Conservation (phyloP, 305 asterid genomes). For the Fraxinus velutina region DNA sequence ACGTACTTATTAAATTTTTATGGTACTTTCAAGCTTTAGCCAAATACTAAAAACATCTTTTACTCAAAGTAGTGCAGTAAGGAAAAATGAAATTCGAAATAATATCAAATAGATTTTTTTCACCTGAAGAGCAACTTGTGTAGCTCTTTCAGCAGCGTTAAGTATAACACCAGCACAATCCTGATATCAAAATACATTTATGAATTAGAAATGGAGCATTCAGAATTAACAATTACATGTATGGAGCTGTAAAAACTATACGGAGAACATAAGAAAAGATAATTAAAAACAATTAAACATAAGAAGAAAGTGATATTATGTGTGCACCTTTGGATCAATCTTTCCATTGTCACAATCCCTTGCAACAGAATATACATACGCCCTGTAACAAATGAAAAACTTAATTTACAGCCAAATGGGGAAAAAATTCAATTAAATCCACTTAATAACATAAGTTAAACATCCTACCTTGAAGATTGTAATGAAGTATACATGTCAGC, state of each 20-base stretch:
- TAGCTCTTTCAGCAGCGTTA: conserved; percentile 87
- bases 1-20: not conserved
- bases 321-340: conserved; percentile 61
- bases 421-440: not conserved
- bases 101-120: not conserved
- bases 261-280: not conserved
- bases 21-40: not conserved
- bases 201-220: not conserved
- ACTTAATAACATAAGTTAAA: conserved; percentile 1
- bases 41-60: not conserved
- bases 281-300: not conserved
- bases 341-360: conserved; percentile 81
- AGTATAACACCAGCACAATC: conserved; percentile 98
- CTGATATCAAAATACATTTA: conserved; percentile 35
- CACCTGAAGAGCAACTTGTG: conserved; percentile 99
- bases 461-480: conserved; percentile 79
- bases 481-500: conserved; percentile 93
- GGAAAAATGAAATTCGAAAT: not conserved
- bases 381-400: conserved; percentile 40
- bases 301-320: not conserved
- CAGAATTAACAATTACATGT: not conserved
- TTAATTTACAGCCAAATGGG: not conserved
- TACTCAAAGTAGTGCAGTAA: not conserved
- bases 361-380: conserved; percentile 91
- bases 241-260: not conserved